These are phyloP conservation scores for Leucocoprinus sp. DNA, from an alignment of 768 basidiomycete species.

Conservation along the genomic window DNA sequence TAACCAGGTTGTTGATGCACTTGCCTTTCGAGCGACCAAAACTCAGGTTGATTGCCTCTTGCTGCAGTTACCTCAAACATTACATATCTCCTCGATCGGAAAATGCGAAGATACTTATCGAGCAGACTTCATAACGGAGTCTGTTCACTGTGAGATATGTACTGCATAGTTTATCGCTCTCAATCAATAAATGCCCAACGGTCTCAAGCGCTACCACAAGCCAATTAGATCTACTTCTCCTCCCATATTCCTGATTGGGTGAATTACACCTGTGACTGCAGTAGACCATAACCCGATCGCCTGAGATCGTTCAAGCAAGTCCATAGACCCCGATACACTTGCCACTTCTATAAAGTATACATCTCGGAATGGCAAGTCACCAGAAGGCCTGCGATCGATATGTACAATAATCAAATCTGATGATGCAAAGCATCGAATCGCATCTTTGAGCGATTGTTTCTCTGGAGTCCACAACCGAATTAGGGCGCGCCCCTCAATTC, in stretches of 20 bases:
- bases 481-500: slow-evolving; percentile 22
- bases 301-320: not conserved
- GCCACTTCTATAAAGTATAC: slow-evolving; percentile 61
- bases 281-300: slow-evolving; percentile 1
- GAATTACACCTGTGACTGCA: slow-evolving; percentile 29
- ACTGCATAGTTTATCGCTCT: not conserved
- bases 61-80: slow-evolving; percentile 31
- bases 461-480: slow-evolving; percentile 20
- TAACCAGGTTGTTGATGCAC: slow-evolving; percentile 28
- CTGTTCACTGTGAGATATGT: not conserved
- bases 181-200: not conserved
- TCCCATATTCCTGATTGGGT: slow-evolving; percentile 27
- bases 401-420: slow-evolving; percentile 40
- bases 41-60: not conserved
- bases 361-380: slow-evolving; percentile 41
- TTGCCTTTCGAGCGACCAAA: not conserved
- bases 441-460: slow-evolving; percentile 11
- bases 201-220: slow-evolving; percentile 34
- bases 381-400: slow-evolving; percentile 59
- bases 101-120: slow-evolving; percentile 23
- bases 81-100: slow-evolving; percentile 27
- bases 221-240: slow-evolving; percentile 36
- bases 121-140: slow-evolving; percentile 1
- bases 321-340: slow-evolving; percentile 6
- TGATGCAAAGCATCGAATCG: slow-evolving; percentile 22